phyloP scores from a whole-genome alignment of 371 early-diverging fungal species.

The Apophysomyces ossiformis region DNA sequence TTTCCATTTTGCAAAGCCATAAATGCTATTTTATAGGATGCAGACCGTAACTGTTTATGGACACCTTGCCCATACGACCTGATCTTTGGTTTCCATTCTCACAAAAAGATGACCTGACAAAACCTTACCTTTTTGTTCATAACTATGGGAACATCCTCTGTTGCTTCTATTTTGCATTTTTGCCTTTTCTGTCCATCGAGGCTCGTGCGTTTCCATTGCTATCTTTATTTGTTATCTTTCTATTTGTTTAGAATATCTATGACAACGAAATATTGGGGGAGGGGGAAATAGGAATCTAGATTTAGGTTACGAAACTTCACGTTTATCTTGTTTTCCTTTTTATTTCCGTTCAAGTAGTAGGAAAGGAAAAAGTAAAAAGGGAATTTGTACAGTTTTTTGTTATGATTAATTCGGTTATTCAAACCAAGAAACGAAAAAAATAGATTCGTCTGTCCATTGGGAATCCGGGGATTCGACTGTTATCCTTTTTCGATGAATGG shows the following conservation, averaged over 20 bases:
- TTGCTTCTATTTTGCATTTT: neutral
- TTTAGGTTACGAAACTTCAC: no score
- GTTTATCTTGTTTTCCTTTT: no score
- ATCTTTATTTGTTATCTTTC: neutral
- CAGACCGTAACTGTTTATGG: conserved; percentile 7
- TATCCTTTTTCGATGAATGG: neutral
- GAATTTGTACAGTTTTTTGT: neutral
- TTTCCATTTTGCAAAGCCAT: conserved; percentile 25
- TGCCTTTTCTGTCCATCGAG: neutral
- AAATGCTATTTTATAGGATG: conserved; percentile 17
- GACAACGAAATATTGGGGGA: neutral
- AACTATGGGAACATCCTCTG: neutral
- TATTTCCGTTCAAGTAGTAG: neutral
- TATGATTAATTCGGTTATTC: neutral
- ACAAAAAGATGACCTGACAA: neutral
- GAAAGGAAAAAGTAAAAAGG: neutral
- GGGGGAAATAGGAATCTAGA: no score
- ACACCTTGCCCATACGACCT: neutral
- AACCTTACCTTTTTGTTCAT: neutral
- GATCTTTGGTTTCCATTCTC: neutral
- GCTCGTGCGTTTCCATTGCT: neutral
- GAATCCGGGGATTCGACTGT: conserved; percentile 9
- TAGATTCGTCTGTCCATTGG: conserved; percentile 2
- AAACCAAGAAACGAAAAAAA: neutral
- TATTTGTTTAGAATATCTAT: neutral